Percentiles rank a stretch among this genome's conserved stretches.
phyloP scores from a whole-genome alignment of 306 rosid species.

The Senna tora region DNA sequence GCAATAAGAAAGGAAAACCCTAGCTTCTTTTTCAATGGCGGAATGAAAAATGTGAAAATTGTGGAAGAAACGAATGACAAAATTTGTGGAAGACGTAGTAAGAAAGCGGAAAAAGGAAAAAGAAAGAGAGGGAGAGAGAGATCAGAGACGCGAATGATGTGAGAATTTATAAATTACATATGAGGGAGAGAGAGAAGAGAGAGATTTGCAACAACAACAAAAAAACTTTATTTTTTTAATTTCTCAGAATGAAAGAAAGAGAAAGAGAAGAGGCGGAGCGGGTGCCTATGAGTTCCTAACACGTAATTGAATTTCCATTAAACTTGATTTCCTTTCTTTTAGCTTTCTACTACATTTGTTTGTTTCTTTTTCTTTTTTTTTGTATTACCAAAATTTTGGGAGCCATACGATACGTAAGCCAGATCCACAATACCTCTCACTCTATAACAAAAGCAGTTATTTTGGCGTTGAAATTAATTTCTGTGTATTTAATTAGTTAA shows the following conservation, averaged over 20 bases:
- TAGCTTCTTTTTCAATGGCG: conserved; percentile 33
- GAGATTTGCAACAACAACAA: conserved; percentile 4
- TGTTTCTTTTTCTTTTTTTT: not conserved
- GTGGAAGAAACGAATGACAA: conserved; percentile 11
- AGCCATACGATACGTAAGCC: not conserved
- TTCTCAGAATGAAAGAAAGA: conserved; percentile 28
- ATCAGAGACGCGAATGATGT: conserved; percentile 33
- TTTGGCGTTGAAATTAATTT: not conserved
- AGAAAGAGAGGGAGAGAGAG: conserved; percentile 17
- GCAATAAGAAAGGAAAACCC: conserved; percentile 44
- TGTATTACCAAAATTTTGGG: not conserved
- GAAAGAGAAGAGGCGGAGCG: conserved; percentile 34
- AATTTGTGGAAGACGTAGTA: conserved; percentile 37
- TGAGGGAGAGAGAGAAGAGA: conserved; percentile 27
- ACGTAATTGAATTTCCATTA: conserved; percentile 39
- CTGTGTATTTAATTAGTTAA: not conserved
- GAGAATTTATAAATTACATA: conserved; percentile 40
- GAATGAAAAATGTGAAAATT: conserved; percentile 28
- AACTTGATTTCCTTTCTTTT: conserved; percentile 3
- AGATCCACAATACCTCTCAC: not conserved
- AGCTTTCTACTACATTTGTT: not conserved
- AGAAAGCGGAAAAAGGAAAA: too few relatives aligned
- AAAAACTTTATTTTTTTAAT: too few relatives aligned
- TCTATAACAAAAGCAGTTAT: too few relatives aligned
- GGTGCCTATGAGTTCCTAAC: conserved; percentile 38